Base-by-base conservation (phyloP, 257 asterid genomes). In the Nemophila menziesii region DNA sequence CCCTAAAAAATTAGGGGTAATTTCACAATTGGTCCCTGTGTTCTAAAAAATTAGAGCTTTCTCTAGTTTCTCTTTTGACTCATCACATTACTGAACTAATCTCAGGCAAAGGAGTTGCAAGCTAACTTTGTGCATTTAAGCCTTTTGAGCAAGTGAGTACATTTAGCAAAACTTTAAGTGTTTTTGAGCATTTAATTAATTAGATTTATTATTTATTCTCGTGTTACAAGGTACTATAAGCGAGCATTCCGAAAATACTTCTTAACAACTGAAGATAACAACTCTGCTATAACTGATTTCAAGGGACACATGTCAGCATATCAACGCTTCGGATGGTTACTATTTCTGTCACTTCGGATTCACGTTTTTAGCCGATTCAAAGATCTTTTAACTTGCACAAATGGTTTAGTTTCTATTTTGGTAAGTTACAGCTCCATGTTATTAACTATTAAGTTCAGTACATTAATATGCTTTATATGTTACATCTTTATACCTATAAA, bases 301-400 rank as follows among this genome's bases (percentile, higher is more conserved):
- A 26, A 52, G 1, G 66, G 52, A 57, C 36, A 39, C 33, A 54
- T 51, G 42, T 49, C 81, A 39, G 75, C 64, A 60, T 80, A 76
- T 71, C 79, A 78, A 63, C 98, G 94, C 44, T 80, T 89, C 22
- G 98, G 98, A 56, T 89, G 98, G 94, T 78, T 84, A 61, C 80
- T 89, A 16, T 89, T 84, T 64, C 71, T 89, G 56, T 85, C 82
- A 5, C 90, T 89, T 44, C 93, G 98, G 3, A 73, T 64, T 40
- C 94, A 72, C 47, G 82, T 68, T 23, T 81, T 84, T 62, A 58
- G 71, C 63, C 75, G 71, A 18, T 70, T 77, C 73, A 79, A 80
- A 79, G 90, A 82, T 70, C 69, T 89, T 16, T 87, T 89, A 45
- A 80, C 95, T 26, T 71, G 85, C 69, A 89, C 92, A 37, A 92